Evolutionary conservation across 345 rosid species (phyloP).

Genomic region (Eucalyptus erythrocorys): DNA sequence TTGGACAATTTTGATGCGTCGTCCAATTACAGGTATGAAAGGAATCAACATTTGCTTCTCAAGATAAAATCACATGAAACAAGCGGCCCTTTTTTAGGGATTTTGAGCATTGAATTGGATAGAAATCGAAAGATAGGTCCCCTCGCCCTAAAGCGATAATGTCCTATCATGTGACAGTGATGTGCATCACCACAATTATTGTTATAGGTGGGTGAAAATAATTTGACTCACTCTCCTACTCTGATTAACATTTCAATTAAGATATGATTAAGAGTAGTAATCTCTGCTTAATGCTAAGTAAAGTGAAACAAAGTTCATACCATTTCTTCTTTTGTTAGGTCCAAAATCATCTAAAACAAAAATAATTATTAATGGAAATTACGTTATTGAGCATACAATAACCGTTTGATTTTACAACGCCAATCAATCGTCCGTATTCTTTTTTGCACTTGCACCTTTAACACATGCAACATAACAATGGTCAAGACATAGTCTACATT

Average conservation of each 20-base stretch:
- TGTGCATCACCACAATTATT: background rate
- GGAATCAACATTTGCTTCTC: background rate
- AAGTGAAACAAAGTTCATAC: background rate
- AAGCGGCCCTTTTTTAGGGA: background rate
- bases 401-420: background rate
- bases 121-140: background rate
- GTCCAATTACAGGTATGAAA: background rate
- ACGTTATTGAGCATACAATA: background rate
- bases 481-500: background rate
- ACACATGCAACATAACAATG: background rate
- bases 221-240: background rate
- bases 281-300: background rate
- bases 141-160: background rate
- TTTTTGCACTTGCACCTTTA: background rate
- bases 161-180: background rate
- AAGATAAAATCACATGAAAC: background rate
- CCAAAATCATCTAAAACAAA: too few species aligned
- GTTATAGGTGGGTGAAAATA: background rate
- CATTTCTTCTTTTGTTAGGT: too few species aligned
- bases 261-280: background rate
- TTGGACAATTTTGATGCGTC: background rate
- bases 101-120: background rate
- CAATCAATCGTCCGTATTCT: background rate
- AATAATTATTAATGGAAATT: too few species aligned
- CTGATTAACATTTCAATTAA: background rate